phyloP scores from a whole-genome alignment of 106 monocot genomes.

The Dactylorhiza incarnata region DNA sequence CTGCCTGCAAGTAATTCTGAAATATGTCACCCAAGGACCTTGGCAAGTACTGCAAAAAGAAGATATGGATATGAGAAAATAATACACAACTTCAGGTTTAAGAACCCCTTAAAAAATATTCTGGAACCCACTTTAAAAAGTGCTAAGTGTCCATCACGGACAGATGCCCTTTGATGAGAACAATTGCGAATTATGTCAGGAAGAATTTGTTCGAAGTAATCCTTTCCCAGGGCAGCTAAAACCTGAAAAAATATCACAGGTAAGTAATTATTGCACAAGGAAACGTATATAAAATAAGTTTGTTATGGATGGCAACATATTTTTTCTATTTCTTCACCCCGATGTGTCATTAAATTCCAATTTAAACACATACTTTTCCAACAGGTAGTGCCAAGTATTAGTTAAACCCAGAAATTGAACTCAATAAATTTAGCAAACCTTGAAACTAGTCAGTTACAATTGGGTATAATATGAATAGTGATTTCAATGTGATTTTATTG shows the following conservation, averaged over 20 bases:
- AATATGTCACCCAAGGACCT: constrained; percentile 87
- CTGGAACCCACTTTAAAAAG: constrained; percentile 64
- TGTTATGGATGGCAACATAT: no score
- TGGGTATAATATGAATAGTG: no score
- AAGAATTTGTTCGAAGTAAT: constrained; percentile 83
- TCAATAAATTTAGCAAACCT: no score
- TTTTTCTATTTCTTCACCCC: no score
- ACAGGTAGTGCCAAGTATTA: no score
- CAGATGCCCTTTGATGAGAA: constrained; percentile 87
- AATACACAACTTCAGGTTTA: neutral
- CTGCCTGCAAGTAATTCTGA: constrained; percentile 85
- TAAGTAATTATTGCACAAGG: neutral
- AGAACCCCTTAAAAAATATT: neutral
- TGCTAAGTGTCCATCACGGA: constrained; percentile 87
- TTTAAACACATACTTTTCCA: no score
- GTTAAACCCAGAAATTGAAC: no score
- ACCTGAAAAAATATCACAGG: constrained; percentile 40
- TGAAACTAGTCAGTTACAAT: no score
- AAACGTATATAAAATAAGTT: neutral
- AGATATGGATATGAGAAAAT: neutral
- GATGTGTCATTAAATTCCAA: no score
- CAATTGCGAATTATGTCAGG: constrained; percentile 92
- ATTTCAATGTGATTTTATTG: no score
- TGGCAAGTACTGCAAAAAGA: constrained; percentile 69
- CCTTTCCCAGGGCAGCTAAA: constrained; percentile 91